Conservation (phyloP, 129 eudicot species). For the Flaveria linearis region DNA sequence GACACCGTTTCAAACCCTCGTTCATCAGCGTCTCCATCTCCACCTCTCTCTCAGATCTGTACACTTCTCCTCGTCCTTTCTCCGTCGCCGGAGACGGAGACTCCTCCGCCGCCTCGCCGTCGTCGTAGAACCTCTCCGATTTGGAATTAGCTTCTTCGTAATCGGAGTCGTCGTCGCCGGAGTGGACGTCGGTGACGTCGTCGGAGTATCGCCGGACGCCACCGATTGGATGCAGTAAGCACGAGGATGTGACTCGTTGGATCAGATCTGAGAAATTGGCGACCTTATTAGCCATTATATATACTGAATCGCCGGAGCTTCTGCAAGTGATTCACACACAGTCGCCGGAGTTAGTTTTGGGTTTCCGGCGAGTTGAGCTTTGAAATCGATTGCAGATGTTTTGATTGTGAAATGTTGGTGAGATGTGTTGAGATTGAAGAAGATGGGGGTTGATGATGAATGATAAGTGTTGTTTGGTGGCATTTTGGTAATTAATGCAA, state of each 20-base stretch:
- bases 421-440: conserved; percentile 29
- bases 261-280: conserved; percentile 93
- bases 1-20: conserved; percentile 86
- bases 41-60: conserved; percentile 25
- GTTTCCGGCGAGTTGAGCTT: not conserved
- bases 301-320: conserved; percentile 12
- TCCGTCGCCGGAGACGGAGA: not conserved
- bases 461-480: conserved; percentile 29
- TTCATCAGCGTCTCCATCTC: conserved; percentile 58
- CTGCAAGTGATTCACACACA: not conserved
- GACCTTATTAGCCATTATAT: conserved; percentile 66
- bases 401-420: conserved; percentile 16
- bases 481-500: conserved; percentile 21
- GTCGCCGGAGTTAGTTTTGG: not conserved
- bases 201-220: conserved; percentile 45
- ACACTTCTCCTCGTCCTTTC: not conserved
- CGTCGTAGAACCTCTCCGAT: conserved; percentile 27
- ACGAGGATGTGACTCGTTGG: conserved; percentile 86
- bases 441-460: conserved; percentile 6
- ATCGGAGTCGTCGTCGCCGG: conserved; percentile 35
- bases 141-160: conserved; percentile 22
- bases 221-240: conserved; percentile 74
- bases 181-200: conserved; percentile 28
- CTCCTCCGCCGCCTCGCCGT: conserved; percentile 37
- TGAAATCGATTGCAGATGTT: conserved; percentile 8